Percentiles rank a stretch among this genome's conserved stretches.
These are phyloP conservation scores for Phytopythium cucurbitacearum DNA, from an alignment of 352 stramenopile species.

Conservation along the genomic window DNA sequence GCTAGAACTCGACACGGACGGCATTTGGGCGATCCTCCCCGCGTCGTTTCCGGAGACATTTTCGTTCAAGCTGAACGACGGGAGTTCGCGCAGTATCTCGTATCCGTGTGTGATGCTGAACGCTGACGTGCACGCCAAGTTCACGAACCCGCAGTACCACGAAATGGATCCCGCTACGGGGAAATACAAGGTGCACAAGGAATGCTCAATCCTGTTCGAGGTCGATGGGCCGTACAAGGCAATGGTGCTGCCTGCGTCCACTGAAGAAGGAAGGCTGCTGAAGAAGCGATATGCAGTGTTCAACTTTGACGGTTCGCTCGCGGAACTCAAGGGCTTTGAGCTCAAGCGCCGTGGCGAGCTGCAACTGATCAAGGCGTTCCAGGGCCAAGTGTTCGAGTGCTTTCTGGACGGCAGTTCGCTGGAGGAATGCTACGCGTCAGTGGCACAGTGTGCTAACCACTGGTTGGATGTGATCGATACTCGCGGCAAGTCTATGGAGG, in stretches of 20 bases:
- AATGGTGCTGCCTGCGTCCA: constrained; percentile 98
- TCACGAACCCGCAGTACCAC: constrained; percentile 97
- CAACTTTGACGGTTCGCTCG: constrained; percentile 77
- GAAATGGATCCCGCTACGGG: constrained; percentile 51
- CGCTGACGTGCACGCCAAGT: constrained; percentile 96
- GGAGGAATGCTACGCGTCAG: constrained; percentile 94
- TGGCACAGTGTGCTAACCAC: constrained; percentile 95
- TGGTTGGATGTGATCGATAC: constrained; percentile 99
- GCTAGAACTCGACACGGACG: constrained; percentile 99
- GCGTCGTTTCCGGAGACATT: constrained; percentile 98
- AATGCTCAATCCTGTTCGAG: constrained; percentile 99
- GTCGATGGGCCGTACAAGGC: constrained; percentile 98
- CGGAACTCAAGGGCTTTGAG: constrained; percentile 94
- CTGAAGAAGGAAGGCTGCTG: constrained; percentile 97
- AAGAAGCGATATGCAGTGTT: constrained; percentile 97
- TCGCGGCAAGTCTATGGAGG: constrained; percentile 91
- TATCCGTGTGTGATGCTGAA: constrained; percentile 99
- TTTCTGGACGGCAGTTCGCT: constrained; percentile 95
- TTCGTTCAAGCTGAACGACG: constrained; percentile 80
- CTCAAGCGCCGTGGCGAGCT: constrained; percentile 98
- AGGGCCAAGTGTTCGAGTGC: constrained; percentile 96
- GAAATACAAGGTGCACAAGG: constrained; percentile 91
- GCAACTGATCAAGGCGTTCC: constrained; percentile 99
- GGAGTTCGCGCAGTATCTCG: constrained; percentile 86
- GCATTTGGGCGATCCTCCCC: constrained; percentile 99